Evolutionary conservation across 2,329 filamentous ascomycete genomes (phyloP).

Genomic region (Neoascochyta sp.): DNA sequence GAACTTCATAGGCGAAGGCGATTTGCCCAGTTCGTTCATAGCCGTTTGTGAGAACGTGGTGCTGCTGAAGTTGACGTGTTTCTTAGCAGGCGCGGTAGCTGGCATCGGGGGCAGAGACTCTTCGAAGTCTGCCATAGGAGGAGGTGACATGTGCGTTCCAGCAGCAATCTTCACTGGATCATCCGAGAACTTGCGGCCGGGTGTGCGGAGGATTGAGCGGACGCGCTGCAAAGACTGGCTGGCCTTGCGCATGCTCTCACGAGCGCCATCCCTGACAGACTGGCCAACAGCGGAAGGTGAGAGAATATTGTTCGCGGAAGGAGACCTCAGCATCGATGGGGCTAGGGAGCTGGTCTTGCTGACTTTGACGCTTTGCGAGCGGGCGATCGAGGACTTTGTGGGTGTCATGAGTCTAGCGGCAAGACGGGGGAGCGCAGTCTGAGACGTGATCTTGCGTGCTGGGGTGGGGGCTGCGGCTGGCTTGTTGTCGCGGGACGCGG

Average conservation of each 20-base stretch:
- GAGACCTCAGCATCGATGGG: conserved; percentile 51
- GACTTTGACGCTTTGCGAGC: conserved; percentile 53
- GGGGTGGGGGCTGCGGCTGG: conserved; percentile 16
- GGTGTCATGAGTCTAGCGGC: conserved; percentile 63
- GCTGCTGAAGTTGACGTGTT: conserved; percentile 77
- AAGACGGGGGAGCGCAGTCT: conserved; percentile 49
- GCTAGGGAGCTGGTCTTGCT: conserved; percentile 49
- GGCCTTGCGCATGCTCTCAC: conserved; percentile 35
- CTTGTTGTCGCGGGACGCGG: conserved; percentile 45
- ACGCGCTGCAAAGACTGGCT: conserved; percentile 52
- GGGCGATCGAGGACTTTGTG: conserved; percentile 69
- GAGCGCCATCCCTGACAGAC: conserved; percentile 38
- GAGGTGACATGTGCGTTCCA: conserved; percentile 55
- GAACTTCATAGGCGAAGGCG: conserved; percentile 36
- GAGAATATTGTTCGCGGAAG: conserved; percentile 51
- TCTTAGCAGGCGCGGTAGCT: conserved; percentile 69
- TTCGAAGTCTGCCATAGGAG: conserved; percentile 39
- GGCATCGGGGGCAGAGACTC: conserved; percentile 53
- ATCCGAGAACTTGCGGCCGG: conserved; percentile 57
- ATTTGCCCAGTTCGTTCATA: conserved; percentile 31
- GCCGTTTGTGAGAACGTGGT: conserved; percentile 54
- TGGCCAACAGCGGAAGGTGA: conserved; percentile 32
- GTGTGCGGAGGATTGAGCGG: conserved; percentile 61
- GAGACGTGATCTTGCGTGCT: conserved; percentile 27
- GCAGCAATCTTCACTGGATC: conserved; percentile 58